phyloP scores from a whole-genome alignment of 1,284 basidiomycete species.

The Boletus sp. region DNA sequence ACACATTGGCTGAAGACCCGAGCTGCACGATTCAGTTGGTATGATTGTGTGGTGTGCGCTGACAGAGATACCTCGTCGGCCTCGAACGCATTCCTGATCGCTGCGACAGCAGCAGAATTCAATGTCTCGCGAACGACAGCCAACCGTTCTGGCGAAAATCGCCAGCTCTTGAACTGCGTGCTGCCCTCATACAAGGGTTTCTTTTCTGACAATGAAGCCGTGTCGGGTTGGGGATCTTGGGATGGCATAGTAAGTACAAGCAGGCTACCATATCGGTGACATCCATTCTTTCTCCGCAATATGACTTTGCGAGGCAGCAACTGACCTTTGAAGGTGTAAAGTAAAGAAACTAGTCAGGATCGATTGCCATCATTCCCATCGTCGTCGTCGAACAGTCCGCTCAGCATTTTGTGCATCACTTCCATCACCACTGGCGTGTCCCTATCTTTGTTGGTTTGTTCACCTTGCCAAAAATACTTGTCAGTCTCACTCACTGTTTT shows the following conservation, averaged over 20 bases:
- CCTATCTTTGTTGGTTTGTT: neutral
- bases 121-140: conserved; percentile 57
- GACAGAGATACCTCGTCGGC: conserved; percentile 66
- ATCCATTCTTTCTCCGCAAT: too few species aligned
- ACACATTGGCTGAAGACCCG: conserved; percentile 23
- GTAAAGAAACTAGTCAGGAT: too few species aligned
- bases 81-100: conserved; percentile 75
- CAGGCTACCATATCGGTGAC: too few species aligned
- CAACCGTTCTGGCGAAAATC: conserved; percentile 73
- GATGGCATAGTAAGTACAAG: neutral
- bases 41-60: conserved; percentile 5
- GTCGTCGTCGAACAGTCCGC: too few species aligned
- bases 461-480: neutral
- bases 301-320: too few species aligned
- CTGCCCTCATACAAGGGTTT: conserved; percentile 72
- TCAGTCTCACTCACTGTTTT: conserved; percentile 1
- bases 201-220: neutral
- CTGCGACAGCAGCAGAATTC: conserved; percentile 72
- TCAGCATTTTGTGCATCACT: too few species aligned
- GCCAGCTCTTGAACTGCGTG: conserved; percentile 87
- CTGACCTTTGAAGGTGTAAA: too few species aligned
- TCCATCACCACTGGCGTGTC: neutral
- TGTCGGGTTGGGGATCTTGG: neutral
- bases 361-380: too few species aligned
- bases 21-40: conserved; percentile 18